Evolutionary conservation across 805 yeast genomes (phyloP), one percentile per base, ranked within the genome.

Genomic region (Spathaspora arborariae): DNA sequence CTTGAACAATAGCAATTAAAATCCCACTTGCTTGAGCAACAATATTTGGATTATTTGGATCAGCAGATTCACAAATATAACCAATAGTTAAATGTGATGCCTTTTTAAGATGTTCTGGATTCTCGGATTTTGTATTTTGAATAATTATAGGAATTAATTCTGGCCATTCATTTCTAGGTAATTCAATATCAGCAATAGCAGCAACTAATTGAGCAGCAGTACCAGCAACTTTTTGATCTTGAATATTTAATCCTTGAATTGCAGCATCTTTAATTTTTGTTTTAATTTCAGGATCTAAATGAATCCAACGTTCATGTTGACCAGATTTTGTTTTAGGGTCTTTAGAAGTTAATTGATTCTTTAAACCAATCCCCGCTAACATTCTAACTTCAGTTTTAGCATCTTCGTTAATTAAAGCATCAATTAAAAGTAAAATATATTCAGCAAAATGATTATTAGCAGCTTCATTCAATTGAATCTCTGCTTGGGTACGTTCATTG

Each of bases 201-300:
- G 98, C 96, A 44, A 94, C 92, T 54, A 92, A 75, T 72, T 92
- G 97, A 20, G 99, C 96, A 20, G 92, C 85, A 22, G 96, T 78
- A 48, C 83, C 81, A 26, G 96, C 94, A 46, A 92, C 96, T 58
- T 88, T 79, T 53, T 80, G 86, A 56, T 82, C 80, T n/a, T 70
- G 62, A 15, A 87, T 75, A 46, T 84, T 63, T 46, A 94, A 78
- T 2, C 91, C 80, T 39, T 69, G 67, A 42, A 92, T 64, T 4
- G 71, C 58, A 24, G 77, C 73, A 39, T 76, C 73, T 70, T 88
- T 90, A 60, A 92, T 84, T 52, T 80, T 79, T 7, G 68, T 59
- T 64, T 82, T 88, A 24, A 79, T 71, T 4, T 68, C 73, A 2
- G 58, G 60, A 46, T 80, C 87, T 48, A 89, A 63, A 20, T 73